A percentile compares a stretch with the other conserved stretches of the same genome.
Conservation (phyloP, 495 filamentous ascomycete genomes). For the Aspergillus saccharolyticus region DNA sequence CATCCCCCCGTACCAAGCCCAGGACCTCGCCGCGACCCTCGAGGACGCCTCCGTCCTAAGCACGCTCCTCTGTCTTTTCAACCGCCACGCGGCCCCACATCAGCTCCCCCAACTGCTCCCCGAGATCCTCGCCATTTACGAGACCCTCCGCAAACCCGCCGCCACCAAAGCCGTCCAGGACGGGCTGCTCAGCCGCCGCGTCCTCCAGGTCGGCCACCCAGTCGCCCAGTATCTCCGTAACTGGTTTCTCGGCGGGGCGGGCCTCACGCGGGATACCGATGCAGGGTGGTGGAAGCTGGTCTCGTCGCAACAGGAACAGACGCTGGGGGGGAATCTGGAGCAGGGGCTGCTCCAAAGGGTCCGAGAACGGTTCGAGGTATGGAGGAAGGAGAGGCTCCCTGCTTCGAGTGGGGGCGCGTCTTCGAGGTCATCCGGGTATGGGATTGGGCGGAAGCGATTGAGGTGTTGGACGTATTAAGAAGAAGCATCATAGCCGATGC, state of each 20-base stretch:
- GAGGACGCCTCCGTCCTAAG: slow-evolving; percentile 1
- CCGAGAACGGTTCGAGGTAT: background rate
- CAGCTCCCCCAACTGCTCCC: background rate
- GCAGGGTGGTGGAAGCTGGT: background rate
- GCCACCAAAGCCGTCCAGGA: background rate
- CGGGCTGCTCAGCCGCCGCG: background rate
- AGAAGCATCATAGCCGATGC: too few relatives aligned
- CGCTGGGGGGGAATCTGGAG: background rate
- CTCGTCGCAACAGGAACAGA: background rate
- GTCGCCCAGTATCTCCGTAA: background rate
- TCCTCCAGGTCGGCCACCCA: background rate
- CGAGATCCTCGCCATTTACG: background rate
- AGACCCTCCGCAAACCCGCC: slow-evolving; percentile 1
- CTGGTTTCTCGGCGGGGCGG: background rate
- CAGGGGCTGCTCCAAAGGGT: background rate
- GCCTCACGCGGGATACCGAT: slow-evolving; percentile 1
- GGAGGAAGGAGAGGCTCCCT: background rate
- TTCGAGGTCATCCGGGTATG: background rate
- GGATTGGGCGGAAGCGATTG: background rate
- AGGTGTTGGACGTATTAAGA: background rate
- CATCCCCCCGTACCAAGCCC: slow-evolving; percentile 4
- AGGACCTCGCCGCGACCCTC: background rate
- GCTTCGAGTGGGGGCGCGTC: background rate
- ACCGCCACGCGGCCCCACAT: background rate
- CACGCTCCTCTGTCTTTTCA: slow-evolving; percentile 1